These are phyloP conservation scores for Penicillium ochrochloron DNA, from an alignment of 495 filamentous ascomycete species.

Conservation along the genomic window DNA sequence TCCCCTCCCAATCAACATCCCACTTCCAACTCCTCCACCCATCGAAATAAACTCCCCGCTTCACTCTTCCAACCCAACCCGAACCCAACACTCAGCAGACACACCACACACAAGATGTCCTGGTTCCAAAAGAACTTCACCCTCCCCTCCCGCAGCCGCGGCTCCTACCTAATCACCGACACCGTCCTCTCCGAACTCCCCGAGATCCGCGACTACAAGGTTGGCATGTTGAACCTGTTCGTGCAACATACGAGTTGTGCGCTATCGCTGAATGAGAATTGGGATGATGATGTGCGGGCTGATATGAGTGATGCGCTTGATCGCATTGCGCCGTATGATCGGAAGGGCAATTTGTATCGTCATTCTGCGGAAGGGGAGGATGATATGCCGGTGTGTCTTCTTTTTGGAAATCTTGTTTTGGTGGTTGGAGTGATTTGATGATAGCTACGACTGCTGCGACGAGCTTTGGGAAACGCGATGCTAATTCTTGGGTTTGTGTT, in stretches of 20 bases:
- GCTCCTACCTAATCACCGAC: conserved; percentile 88
- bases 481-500: conserved; percentile 10
- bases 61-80: not conserved
- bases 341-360: conserved; percentile 74
- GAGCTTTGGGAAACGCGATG: not conserved
- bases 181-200: conserved; percentile 69
- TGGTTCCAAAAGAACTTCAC: conserved; percentile 83
- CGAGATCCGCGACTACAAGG: conserved; percentile 76
- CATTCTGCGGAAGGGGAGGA: conserved; percentile 88
- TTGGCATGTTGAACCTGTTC: conserved; percentile 87
- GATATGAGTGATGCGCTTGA: conserved; percentile 97
- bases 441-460: not conserved
- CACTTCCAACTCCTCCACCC: not conserved
- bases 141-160: conserved; percentile 73
- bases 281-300: conserved; percentile 75
- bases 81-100: not conserved
- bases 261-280: conserved; percentile 92
- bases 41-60: not conserved
- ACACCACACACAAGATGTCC: conserved; percentile 53
- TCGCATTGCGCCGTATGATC: conserved; percentile 79
- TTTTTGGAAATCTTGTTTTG: not conserved
- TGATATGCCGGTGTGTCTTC: conserved; percentile 75
- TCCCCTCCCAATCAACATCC: not conserved
- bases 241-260: conserved; percentile 90
- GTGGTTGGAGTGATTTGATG: not conserved